These are phyloP conservation scores for Zygosaccharomyces rouxii DNA, from an alignment of 805 yeast species.

Conservation along the genomic window DNA sequence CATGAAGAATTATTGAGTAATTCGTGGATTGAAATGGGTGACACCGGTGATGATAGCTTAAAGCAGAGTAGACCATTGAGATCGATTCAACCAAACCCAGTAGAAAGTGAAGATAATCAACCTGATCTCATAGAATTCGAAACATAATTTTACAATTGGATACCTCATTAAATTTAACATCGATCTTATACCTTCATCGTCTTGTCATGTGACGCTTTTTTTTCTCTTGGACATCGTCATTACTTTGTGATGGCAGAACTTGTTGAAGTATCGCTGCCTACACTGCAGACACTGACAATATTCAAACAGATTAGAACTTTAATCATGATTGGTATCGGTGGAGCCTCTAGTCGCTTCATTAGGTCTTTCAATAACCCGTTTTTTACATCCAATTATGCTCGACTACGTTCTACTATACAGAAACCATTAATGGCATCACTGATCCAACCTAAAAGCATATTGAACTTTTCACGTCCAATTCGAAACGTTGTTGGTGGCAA, in stretches of 20 bases:
- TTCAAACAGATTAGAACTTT: neutral
- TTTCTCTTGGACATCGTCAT: neutral
- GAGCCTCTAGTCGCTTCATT: neutral
- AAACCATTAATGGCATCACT: constrained; percentile 17
- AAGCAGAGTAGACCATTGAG: constrained; percentile 19
- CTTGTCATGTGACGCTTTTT: constrained; percentile 1
- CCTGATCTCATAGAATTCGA: constrained; percentile 33
- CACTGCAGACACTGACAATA: neutral
- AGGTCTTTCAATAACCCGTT: constrained; percentile 16
- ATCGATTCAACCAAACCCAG: constrained; percentile 11
- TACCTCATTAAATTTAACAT: neutral
- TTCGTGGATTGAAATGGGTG: constrained; percentile 29
- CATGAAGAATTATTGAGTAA: constrained; percentile 27
- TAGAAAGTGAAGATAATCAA: constrained; percentile 9
- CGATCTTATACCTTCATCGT: neutral
- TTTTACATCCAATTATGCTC: constrained; percentile 20
- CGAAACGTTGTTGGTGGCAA: neutral
- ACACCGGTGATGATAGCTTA: constrained; percentile 12
- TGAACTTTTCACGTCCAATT: constrained; percentile 2
- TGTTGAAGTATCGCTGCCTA: neutral
- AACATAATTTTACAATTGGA: constrained; percentile 15
- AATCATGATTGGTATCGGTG: constrained; percentile 6
- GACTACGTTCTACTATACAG: constrained; percentile 6
- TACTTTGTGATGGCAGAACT: neutral
- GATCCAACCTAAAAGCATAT: constrained; percentile 5